Evolutionary conservation across 352 stramenopile genomes (phyloP).

Genomic region (Phytophthora capsici): DNA sequence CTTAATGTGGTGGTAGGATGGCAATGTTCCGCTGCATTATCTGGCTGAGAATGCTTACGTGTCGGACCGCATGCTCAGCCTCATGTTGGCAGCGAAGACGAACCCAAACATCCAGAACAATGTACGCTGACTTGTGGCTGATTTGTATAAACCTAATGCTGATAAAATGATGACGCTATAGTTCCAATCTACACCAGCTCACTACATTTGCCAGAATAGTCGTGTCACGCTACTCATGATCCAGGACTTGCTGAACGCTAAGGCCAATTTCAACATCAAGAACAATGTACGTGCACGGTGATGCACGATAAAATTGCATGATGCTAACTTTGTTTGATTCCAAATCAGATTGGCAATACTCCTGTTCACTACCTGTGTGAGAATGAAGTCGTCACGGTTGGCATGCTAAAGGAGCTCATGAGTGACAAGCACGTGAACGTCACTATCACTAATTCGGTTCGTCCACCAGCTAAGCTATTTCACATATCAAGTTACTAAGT

Average conservation of each 20-base stretch:
- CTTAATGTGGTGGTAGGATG: constrained; percentile 44
- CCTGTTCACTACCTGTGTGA: constrained; percentile 78
- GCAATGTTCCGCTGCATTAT: constrained; percentile 73
- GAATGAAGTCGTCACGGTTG: constrained; percentile 62
- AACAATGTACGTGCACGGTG: constrained; percentile 62
- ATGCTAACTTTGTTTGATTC: constrained; percentile 1
- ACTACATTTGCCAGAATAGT: constrained; percentile 79
- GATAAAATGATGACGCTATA: constrained; percentile 18
- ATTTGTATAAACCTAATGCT: constrained; percentile 1
- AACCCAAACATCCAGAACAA: constrained; percentile 75
- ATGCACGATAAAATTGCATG: not conserved
- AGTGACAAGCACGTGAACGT: constrained; percentile 63
- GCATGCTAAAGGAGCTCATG: constrained; percentile 70
- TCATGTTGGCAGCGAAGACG: constrained; percentile 50
- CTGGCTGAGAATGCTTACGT: constrained; percentile 57
- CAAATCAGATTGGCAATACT: constrained; percentile 73
- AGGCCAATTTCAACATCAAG: constrained; percentile 72
- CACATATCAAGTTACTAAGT: not conserved
- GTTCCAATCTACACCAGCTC: constrained; percentile 78
- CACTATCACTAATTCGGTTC: constrained; percentile 70
- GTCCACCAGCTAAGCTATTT: not conserved
- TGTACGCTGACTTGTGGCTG: constrained; percentile 28
- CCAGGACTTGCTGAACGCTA: constrained; percentile 51
- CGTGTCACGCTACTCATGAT: constrained; percentile 52
- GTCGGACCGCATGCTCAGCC: constrained; percentile 41